phyloP scores from a whole-genome alignment of 345 rosid species.

The Euphorbia pulcherrima region DNA sequence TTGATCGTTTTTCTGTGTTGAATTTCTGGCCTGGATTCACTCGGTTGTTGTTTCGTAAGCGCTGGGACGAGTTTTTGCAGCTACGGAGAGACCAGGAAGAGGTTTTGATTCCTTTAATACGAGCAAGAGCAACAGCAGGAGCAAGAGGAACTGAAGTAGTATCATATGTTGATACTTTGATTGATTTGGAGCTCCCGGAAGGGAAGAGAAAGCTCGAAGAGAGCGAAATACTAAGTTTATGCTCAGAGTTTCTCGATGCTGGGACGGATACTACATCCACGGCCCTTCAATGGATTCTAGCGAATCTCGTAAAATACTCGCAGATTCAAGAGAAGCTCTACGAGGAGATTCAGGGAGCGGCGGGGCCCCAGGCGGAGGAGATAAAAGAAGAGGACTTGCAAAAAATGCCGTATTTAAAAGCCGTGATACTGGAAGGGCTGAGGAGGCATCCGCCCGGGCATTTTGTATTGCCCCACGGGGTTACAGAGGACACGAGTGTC shows the following conservation, averaged over 20 bases:
- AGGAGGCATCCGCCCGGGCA: not conserved
- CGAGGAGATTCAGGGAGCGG: not conserved
- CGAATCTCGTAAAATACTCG: not conserved
- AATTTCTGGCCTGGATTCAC: not conserved
- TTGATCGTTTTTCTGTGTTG: not conserved
- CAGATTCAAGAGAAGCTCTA: not conserved
- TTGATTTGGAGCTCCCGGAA: not conserved
- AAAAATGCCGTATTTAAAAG: not conserved
- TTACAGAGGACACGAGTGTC: not conserved
- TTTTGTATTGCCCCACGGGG: not conserved
- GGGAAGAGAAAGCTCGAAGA: constrained; percentile 3
- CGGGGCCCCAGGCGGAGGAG: not conserved
- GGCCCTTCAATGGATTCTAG: not conserved
- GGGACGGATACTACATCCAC: constrained; percentile 5
- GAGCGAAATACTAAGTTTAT: not conserved
- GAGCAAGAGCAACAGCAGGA: not conserved
- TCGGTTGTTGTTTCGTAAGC: not conserved
- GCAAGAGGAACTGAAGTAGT: not conserved
- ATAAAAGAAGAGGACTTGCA: not conserved
- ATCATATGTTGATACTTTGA: not conserved
- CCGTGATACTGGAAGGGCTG: not conserved
- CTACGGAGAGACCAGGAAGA: not conserved
- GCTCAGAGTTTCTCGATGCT: not conserved
- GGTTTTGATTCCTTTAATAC: not conserved
- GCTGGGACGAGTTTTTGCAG: not conserved